Conservation (phyloP, 2,329 filamentous ascomycete species). For the Ceratocystis cubensis region DNA sequence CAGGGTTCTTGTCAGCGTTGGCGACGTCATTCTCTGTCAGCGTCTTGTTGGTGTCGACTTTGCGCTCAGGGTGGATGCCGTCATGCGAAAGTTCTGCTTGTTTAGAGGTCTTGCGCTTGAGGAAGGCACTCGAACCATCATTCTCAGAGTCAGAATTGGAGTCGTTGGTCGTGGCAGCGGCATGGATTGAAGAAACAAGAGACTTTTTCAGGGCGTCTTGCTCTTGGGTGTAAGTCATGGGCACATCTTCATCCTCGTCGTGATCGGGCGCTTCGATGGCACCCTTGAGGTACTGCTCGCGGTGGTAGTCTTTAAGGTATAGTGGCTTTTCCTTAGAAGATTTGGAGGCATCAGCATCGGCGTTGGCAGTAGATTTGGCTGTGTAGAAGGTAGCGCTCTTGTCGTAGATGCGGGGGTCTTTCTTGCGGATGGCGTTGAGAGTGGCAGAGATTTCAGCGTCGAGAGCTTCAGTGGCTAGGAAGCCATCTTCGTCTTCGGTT, state of each 20-base stretch:
- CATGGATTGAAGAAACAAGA: constrained; percentile 69
- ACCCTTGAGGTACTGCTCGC: constrained; percentile 65
- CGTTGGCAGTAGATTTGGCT: constrained; percentile 43
- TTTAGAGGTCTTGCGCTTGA: constrained; percentile 23
- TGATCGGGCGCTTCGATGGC: constrained; percentile 39
- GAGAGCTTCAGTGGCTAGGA: constrained; percentile 70
- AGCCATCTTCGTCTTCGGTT: constrained; percentile 80
- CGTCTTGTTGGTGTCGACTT: constrained; percentile 34
- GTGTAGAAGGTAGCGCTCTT: constrained; percentile 65
- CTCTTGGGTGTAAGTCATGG: constrained; percentile 72
- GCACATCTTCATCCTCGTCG: constrained; percentile 32
- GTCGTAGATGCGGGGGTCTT: constrained; percentile 87
- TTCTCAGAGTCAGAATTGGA: constrained; percentile 37
- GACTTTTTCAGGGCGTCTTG: constrained; percentile 70
- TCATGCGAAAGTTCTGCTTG: constrained; percentile 14
- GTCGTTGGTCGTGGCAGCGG: constrained; percentile 33
- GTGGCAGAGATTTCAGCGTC: constrained; percentile 82
- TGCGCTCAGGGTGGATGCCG: constrained; percentile 45
- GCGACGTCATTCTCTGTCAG: constrained; percentile 52
- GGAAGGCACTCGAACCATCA: constrained; percentile 25
- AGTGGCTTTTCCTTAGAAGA: constrained; percentile 70
- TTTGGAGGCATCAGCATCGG: constrained; percentile 27
- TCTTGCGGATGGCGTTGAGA: constrained; percentile 72
- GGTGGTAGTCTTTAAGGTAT: constrained; percentile 79
- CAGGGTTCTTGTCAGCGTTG: constrained; percentile 75